These are phyloP conservation scores for Aureobasidium uvarum DNA, from an alignment of 2,329 filamentous ascomycete species.

Conservation along the genomic window DNA sequence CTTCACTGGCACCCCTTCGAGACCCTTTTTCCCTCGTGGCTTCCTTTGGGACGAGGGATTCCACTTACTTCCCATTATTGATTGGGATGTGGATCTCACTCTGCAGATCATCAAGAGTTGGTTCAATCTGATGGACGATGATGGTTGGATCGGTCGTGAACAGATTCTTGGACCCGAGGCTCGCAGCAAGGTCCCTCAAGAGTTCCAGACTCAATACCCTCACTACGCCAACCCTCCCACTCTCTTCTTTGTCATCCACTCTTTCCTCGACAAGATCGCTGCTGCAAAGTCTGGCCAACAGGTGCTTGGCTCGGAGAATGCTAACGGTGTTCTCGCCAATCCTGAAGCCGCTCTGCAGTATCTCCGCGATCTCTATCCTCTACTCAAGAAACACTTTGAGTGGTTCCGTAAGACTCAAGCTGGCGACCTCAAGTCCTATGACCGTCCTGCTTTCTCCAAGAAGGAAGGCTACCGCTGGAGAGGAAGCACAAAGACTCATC, in stretches of 20 bases:
- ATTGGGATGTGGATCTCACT: conserved; percentile 90
- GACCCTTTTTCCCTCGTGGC: conserved; percentile 93
- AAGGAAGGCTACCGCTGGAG: conserved; percentile 96
- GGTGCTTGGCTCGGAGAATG: conserved; percentile 36
- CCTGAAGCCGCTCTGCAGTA: conserved; percentile 66
- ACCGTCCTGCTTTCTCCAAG: conserved; percentile 81
- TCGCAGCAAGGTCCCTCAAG: conserved; percentile 85
- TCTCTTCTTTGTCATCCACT: conserved; percentile 82
- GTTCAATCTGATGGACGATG: conserved; percentile 94
- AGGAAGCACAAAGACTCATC: conserved; percentile 80
- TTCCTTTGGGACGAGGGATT: conserved; percentile 99
- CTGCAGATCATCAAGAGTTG: conserved; percentile 89
- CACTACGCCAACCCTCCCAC: conserved; percentile 98
- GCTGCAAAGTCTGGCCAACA: conserved; percentile 33
- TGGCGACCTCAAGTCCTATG: conserved; percentile 87
- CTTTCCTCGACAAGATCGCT: conserved; percentile 67
- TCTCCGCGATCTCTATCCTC: conserved; percentile 75
- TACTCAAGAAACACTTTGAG: conserved; percentile 82
- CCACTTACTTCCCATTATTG: conserved; percentile 83
- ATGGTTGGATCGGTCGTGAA: conserved; percentile 96
- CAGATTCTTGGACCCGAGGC: conserved; percentile 92
- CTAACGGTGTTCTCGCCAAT: conserved; percentile 60
- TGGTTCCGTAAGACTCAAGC: conserved; percentile 94
- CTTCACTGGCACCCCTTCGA: conserved; percentile 86
- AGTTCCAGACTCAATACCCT: conserved; percentile 95